These are phyloP conservation scores for Zizania palustris DNA, from an alignment of 202 grass and related monocot genomes.

Conservation along the genomic window DNA sequence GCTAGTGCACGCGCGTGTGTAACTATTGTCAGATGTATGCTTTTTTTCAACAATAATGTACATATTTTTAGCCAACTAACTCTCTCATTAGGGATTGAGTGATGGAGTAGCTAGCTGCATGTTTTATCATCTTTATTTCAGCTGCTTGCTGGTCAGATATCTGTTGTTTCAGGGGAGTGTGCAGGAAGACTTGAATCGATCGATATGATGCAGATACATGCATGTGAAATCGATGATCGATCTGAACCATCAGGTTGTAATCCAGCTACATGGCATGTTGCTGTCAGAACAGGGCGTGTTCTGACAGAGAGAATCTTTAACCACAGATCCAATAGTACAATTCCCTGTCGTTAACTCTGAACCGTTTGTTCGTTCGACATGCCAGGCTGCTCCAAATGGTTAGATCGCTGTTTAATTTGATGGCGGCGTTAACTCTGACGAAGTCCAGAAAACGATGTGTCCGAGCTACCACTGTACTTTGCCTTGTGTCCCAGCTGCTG, in stretches of 20 bases:
- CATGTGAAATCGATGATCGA: background rate
- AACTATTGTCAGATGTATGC: conserved; percentile 2
- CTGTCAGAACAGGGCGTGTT: background rate
- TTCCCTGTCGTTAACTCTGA: background rate
- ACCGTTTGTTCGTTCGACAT: background rate
- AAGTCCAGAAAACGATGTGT: conserved; percentile 25
- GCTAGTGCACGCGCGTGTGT: conserved; percentile 6
- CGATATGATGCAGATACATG: background rate
- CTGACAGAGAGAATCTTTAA: background rate
- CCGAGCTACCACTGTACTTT: background rate
- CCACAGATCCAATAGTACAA: background rate
- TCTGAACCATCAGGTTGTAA: background rate
- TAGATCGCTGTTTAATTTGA: background rate
- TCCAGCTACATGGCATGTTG: background rate
- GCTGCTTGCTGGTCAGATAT: too few relatives aligned
- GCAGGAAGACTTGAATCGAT: too few relatives aligned
- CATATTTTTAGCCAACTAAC: background rate
- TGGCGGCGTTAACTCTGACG: background rate
- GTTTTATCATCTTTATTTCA: background rate
- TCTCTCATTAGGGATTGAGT: background rate
- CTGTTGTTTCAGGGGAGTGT: too few relatives aligned
- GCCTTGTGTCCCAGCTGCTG: background rate
- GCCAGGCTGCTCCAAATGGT: background rate
- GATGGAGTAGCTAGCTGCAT: background rate
- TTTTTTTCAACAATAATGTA: background rate